Percentiles rank a stretch among this genome's conserved stretches.
Evolutionary conservation across 441 rosid genomes (phyloP).

Genomic region (Gossypium gossypioides): DNA sequence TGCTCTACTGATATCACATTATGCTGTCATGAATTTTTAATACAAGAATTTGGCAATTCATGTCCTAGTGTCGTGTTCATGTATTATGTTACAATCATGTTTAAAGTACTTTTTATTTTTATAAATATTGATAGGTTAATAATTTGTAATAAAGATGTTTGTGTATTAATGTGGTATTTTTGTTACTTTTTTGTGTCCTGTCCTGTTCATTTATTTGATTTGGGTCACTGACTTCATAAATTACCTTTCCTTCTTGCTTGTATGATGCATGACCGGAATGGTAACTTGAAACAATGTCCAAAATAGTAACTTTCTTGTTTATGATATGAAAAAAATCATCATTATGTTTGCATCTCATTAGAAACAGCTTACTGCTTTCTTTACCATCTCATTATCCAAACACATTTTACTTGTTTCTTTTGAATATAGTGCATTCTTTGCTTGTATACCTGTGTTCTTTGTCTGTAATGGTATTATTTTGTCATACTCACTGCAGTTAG

Average conservation of each 20-base stretch:
- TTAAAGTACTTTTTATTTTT: background rate
- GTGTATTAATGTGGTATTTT: background rate
- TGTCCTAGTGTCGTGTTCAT: no score
- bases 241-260: background rate
- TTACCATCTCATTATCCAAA: background rate
- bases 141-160: background rate
- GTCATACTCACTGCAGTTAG: constrained; percentile 37
- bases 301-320: background rate
- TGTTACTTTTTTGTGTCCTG: background rate
- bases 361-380: background rate
- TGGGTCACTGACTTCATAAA: background rate
- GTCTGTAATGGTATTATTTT: background rate
- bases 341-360: background rate
- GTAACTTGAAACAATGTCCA: background rate
- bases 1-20: background rate
- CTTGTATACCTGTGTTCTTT: background rate
- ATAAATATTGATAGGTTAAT: background rate
- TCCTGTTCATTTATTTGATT: background rate
- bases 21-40: background rate
- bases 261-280: background rate
- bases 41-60: background rate
- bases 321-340: background rate
- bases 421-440: background rate
- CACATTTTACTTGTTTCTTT: background rate
- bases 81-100: background rate